Evolutionary conservation across 2,329 filamentous ascomycete genomes (phyloP).

Genomic region (Colletotrichum sp.): DNA sequence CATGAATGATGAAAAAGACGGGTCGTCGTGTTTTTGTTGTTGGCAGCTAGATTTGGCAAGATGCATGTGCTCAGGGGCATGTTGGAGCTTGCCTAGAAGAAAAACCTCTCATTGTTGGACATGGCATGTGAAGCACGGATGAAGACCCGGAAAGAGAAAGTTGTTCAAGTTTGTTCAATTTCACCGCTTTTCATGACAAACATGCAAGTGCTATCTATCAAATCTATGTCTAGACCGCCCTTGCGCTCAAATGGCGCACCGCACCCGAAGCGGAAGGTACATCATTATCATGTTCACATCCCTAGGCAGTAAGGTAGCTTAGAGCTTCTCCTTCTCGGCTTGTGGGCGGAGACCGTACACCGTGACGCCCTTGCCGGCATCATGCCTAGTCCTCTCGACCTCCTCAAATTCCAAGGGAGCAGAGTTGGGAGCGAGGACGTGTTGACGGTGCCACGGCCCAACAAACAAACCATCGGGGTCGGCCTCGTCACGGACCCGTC

Average conservation of each 20-base stretch:
- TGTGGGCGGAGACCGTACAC: conserved; percentile 6
- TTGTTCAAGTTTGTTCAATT: background rate
- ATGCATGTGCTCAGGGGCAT: background rate
- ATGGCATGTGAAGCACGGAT: background rate
- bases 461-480: conserved; percentile 89
- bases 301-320: background rate
- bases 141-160: background rate
- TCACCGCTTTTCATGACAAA: background rate
- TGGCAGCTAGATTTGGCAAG: background rate
- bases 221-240: background rate
- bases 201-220: background rate
- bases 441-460: conserved; percentile 85
- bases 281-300: background rate
- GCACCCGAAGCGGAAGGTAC: background rate
- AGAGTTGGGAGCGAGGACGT: conserved; percentile 54
- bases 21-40: background rate
- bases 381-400: conserved; percentile 30
- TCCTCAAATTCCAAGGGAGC: conserved; percentile 42
- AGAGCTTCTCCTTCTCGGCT: background rate
- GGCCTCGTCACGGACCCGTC: conserved; percentile 69
- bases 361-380: conserved; percentile 7
- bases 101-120: background rate
- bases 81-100: background rate
- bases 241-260: background rate
- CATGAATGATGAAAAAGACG: background rate